A percentile compares a stretch with the other conserved stretches of the same genome.
phyloP scores from a whole-genome alignment of 2,329 filamentous ascomycete genomes.

The Pyrenochaeta sp. region DNA sequence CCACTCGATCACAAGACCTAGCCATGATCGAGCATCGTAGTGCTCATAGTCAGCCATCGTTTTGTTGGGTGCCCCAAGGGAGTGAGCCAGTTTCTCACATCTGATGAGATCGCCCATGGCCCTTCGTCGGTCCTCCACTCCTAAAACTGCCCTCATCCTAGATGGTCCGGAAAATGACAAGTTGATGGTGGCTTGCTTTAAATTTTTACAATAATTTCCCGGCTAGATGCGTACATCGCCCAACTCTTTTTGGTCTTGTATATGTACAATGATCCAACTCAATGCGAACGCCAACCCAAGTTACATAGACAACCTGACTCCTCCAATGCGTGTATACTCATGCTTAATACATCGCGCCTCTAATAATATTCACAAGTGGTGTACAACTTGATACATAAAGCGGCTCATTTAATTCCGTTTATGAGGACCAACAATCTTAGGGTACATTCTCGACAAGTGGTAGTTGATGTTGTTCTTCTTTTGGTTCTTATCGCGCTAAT shows the following conservation, averaged over 20 bases:
- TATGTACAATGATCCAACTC: constrained; percentile 22
- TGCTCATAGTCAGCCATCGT: not conserved
- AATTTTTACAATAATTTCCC: not conserved
- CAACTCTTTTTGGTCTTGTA: constrained; percentile 9
- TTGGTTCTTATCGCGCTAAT: constrained; percentile 63
- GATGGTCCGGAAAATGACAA: not conserved
- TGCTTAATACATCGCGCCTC: constrained; percentile 15
- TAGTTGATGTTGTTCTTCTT: constrained; percentile 89
- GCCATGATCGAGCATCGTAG: not conserved
- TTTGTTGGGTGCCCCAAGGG: not conserved
- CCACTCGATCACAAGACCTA: not conserved
- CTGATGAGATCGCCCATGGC: not conserved
- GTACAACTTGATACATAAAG: constrained; percentile 25
- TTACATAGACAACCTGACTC: constrained; percentile 25
- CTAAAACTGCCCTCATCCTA: not conserved
- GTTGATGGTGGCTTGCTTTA: not conserved
- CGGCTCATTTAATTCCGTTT: constrained; percentile 64
- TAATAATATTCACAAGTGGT: constrained; percentile 34
- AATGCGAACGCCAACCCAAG: constrained; percentile 27
- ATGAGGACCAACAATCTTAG: constrained; percentile 75
- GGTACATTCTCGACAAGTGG: constrained; percentile 81
- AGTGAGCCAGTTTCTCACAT: not conserved
- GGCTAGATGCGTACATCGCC: not conserved
- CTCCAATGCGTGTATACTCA: constrained; percentile 23
- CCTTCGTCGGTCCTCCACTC: not conserved